Conservation (phyloP, 2,329 filamentous ascomycete species). For the Aspergillus sp. region DNA sequence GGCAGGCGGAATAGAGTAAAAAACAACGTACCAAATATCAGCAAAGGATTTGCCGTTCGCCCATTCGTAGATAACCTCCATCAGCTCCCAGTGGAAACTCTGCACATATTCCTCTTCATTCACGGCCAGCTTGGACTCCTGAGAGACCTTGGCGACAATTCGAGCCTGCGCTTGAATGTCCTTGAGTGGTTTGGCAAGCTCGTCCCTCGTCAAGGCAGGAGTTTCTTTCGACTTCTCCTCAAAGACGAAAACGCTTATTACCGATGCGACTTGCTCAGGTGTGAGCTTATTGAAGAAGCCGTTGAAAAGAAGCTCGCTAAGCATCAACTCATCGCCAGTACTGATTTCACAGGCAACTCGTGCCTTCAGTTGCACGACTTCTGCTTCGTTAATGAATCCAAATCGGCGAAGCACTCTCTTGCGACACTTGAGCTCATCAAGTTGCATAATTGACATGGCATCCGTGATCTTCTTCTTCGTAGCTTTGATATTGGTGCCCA, state of each 20-base stretch:
- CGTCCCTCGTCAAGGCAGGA: constrained; percentile 64
- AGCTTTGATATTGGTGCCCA: constrained; percentile 75
- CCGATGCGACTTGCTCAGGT: constrained; percentile 79
- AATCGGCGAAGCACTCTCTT: constrained; percentile 92
- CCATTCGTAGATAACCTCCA: constrained; percentile 95
- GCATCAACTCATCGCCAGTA: constrained; percentile 88
- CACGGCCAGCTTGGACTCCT: constrained; percentile 89
- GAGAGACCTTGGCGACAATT: constrained; percentile 85
- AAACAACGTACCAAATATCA: constrained; percentile 77
- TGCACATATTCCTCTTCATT: constrained; percentile 92
- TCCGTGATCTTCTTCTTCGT: constrained; percentile 82
- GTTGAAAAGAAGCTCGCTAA: constrained; percentile 92
- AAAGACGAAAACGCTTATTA: constrained; percentile 92
- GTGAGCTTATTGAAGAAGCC: constrained; percentile 95
- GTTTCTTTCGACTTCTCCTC: constrained; percentile 87
- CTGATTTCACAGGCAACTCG: constrained; percentile 97
- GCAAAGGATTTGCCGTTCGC: constrained; percentile 84
- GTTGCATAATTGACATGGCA: constrained; percentile 81
- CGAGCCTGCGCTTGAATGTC: constrained; percentile 85
- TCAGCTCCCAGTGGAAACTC: constrained; percentile 87
- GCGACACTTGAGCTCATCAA: constrained; percentile 92
- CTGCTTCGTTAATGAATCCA: constrained; percentile 90
- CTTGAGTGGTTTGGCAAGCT: constrained; percentile 77
- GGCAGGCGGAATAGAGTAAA: background rate
- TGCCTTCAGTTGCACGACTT: constrained; percentile 94